Conservation (phyloP, 768 basidiomycete species). For the Amanita rimosa region DNA sequence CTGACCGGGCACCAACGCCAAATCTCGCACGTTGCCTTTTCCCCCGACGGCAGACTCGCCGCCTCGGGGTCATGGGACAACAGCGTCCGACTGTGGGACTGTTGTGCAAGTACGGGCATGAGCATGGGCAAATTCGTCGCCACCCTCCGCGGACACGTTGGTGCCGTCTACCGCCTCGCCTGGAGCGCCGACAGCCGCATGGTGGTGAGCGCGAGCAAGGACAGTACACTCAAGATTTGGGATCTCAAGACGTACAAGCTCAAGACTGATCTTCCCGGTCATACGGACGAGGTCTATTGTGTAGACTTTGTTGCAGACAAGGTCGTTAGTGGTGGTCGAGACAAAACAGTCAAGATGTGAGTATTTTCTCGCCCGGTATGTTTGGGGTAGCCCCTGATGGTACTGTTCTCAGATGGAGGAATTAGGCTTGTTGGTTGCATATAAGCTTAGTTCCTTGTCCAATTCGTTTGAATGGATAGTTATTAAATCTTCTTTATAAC, state of each 20-base stretch:
- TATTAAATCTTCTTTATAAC: no score
- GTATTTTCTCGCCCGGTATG: slow-evolving; percentile 15
- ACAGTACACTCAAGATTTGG: slow-evolving; percentile 96
- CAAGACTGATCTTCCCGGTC: slow-evolving; percentile 87
- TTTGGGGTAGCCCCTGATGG: no score
- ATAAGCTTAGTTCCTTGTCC: no score
- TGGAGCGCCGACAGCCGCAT: slow-evolving; percentile 94
- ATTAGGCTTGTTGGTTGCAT: no score
- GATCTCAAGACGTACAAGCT: slow-evolving; percentile 95
- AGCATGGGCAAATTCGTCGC: slow-evolving; percentile 77
- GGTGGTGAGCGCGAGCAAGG: slow-evolving; percentile 91
- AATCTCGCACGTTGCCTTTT: slow-evolving; percentile 88
- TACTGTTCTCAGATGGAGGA: no score
- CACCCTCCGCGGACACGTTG: slow-evolving; percentile 85
- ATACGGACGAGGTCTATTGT: slow-evolving; percentile 97
- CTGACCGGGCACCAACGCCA: slow-evolving; percentile 94
- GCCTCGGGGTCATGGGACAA: slow-evolving; percentile 90
- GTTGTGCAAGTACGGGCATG: not conserved
- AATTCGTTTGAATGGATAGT: no score
- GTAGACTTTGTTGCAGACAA: slow-evolving; percentile 99
- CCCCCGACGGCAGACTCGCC: slow-evolving; percentile 86
- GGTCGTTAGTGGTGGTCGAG: slow-evolving; percentile 93
- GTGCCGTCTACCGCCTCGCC: slow-evolving; percentile 85
- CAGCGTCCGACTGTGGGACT: slow-evolving; percentile 86
- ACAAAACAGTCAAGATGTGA: slow-evolving; percentile 88